These are phyloP conservation scores for Pterothamnion heteromorphum DNA, from an alignment of 31 red algal genomes.

Conservation along the genomic window DNA sequence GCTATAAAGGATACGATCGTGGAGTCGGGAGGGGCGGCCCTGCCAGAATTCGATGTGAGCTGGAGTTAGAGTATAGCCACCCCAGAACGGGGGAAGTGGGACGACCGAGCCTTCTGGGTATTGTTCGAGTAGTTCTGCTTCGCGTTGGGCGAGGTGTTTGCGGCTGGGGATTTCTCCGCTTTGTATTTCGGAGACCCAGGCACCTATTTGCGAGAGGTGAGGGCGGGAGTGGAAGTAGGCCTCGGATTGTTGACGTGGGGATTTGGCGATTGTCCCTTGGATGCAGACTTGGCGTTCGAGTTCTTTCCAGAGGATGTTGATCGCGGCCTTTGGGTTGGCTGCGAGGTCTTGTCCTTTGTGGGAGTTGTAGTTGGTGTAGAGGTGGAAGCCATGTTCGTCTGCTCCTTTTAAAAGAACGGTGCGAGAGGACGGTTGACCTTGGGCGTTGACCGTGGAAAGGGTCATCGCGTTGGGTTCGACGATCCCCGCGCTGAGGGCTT, in stretches of 20 bases:
- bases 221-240: constrained; percentile 58
- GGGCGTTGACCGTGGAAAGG: constrained; percentile 50
- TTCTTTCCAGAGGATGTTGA: constrained; percentile 60
- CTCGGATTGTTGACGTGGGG: constrained; percentile 55
- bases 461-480: constrained; percentile 80
- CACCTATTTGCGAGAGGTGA: constrained; percentile 49
- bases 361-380: constrained; percentile 74
- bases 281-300: constrained; percentile 65
- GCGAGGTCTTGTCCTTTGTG: constrained; percentile 62
- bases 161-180: constrained; percentile 55
- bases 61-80: constrained; percentile 60
- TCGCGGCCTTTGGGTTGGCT: constrained; percentile 54
- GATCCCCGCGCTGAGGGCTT: constrained; percentile 56
- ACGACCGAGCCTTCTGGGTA: constrained; percentile 18
- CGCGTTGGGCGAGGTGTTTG: constrained; percentile 41
- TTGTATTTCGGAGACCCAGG: constrained; percentile 49
- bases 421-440: constrained; percentile 54
- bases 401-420: constrained; percentile 63
- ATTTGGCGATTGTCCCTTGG: constrained; percentile 41
- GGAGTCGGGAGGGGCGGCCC: constrained; percentile 61
- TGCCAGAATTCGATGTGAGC: constrained; percentile 75
- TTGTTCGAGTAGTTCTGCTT: constrained; percentile 25
- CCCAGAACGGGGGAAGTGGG: constrained; percentile 65
- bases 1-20: constrained; percentile 61
- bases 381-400: constrained; percentile 55